These are phyloP conservation scores for Citeromyces nyonsensis DNA, from an alignment of 805 yeast genomes.

Conservation along the genomic window DNA sequence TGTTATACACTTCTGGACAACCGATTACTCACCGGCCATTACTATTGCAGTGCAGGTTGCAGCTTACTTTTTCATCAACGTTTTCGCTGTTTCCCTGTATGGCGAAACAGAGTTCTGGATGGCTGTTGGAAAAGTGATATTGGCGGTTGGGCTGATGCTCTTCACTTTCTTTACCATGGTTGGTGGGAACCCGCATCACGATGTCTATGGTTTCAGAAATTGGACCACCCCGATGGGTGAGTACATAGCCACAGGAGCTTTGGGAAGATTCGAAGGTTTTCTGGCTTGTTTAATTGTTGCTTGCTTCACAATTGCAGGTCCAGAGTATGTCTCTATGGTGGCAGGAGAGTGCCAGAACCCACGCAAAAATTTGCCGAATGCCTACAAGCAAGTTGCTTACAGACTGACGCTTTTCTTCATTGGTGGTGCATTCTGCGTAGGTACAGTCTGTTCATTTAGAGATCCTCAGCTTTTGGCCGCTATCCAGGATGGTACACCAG, in stretches of 20 bases:
- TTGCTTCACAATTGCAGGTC: constrained; percentile 23
- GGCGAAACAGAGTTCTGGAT: constrained; percentile 37
- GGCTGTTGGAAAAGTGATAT: constrained; percentile 26
- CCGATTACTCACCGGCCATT: constrained; percentile 30
- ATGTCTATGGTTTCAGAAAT: constrained; percentile 32
- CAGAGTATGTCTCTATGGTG: constrained; percentile 26
- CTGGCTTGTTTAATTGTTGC: constrained; percentile 21
- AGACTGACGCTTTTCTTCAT: constrained; percentile 27
- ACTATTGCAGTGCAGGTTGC: constrained; percentile 24
- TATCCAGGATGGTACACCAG: constrained; percentile 39
- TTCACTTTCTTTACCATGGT: constrained; percentile 39
- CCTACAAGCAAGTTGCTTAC: constrained; percentile 24
- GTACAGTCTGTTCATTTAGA: constrained; percentile 18
- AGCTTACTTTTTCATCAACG: constrained; percentile 24
- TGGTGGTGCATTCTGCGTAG: constrained; percentile 24
- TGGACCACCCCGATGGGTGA: constrained; percentile 24
- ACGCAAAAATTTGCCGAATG: constrained; percentile 22
- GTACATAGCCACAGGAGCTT: constrained; percentile 17
- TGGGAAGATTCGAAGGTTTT: constrained; percentile 26
- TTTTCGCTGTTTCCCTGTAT: constrained; percentile 29
- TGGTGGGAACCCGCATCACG: constrained; percentile 37
- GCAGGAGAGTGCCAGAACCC: constrained; percentile 28
- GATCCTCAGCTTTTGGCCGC: constrained; percentile 22
- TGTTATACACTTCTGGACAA: constrained; percentile 36
- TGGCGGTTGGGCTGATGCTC: constrained; percentile 29